These are phyloP conservation scores for Arachis stenosperma DNA, from an alignment of 306 rosid species.

Conservation along the genomic window DNA sequence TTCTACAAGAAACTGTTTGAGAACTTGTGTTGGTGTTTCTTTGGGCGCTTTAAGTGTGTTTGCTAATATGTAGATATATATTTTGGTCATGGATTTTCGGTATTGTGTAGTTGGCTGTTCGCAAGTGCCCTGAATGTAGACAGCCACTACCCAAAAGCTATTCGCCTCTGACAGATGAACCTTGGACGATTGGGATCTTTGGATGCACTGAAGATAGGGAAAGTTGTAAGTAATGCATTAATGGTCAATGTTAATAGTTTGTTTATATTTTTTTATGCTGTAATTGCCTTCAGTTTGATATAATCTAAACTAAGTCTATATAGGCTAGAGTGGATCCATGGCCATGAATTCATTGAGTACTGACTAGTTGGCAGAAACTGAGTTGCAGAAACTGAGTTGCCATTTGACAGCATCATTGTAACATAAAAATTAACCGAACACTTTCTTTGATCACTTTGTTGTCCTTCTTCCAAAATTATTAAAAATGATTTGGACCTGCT, in stretches of 20 bases:
- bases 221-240: slow-evolving; percentile 71
- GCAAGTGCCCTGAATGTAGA: slow-evolving; percentile 84
- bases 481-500: no score
- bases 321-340: slow-evolving; percentile 2
- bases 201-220: slow-evolving; percentile 86
- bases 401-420: slow-evolving; percentile 2
- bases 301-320: background rate
- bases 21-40: background rate
- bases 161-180: slow-evolving; percentile 90
- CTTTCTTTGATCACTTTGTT: slow-evolving; percentile 5
- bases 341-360: slow-evolving; percentile 10
- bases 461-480: slow-evolving; percentile 10
- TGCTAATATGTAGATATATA: background rate
- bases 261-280: background rate
- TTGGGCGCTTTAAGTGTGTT: slow-evolving; percentile 4
- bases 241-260: slow-evolving; percentile 23
- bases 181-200: slow-evolving; percentile 95
- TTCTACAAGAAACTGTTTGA: background rate
- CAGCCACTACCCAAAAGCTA: slow-evolving; percentile 93
- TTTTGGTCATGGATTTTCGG: slow-evolving; percentile 25
- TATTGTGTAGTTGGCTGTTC: slow-evolving; percentile 66
- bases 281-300: background rate
- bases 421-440: slow-evolving; percentile 4
- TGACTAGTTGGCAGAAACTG: background rate
- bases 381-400: background rate